Evolutionary conservation across 176 grass and related monocot species (phyloP).

Genomic region (Luzula sylvatica): DNA sequence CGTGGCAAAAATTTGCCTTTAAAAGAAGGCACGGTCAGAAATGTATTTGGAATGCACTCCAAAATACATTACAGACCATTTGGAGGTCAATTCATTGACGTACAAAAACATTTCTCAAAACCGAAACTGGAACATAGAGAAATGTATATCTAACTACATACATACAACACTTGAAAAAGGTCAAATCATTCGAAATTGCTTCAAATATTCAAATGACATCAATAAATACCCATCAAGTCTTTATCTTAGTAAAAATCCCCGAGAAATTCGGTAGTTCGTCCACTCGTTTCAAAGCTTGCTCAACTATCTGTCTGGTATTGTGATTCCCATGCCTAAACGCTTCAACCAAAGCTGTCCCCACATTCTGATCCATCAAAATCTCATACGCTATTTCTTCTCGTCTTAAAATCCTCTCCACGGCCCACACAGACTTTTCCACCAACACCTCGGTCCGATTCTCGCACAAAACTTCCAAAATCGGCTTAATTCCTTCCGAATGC

Average conservation of each 20-base stretch:
- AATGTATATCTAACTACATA: constrained; percentile 17
- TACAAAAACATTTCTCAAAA: no score
- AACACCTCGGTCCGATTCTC: constrained; percentile 59
- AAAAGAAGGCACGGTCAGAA: no score
- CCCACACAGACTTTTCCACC: constrained; percentile 61
- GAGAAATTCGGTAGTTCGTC: constrained; percentile 97
- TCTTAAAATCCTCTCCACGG: constrained; percentile 87
- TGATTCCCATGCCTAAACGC: constrained; percentile 82
- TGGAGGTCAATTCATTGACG: no score
- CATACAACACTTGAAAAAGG: not conserved
- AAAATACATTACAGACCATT: no score
- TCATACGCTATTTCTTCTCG: constrained; percentile 61
- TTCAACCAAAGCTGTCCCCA: constrained; percentile 76
- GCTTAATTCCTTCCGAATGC: constrained; percentile 62
- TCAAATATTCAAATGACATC: not conserved
- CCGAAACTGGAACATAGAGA: constrained; percentile 8
- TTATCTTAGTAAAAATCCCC: constrained; percentile 80
- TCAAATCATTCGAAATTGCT: no score
- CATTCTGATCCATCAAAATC: constrained; percentile 88
- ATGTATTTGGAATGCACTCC: no score
- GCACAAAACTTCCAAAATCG: constrained; percentile 56
- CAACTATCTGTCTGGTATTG: constrained; percentile 85
- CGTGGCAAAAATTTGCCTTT: no score
- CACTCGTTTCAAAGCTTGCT: constrained; percentile 81
- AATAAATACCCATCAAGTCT: constrained; percentile 14